Evolutionary conservation across 2,329 filamentous ascomycete species (phyloP).

Genomic region (Trichoderma asperellum): DNA sequence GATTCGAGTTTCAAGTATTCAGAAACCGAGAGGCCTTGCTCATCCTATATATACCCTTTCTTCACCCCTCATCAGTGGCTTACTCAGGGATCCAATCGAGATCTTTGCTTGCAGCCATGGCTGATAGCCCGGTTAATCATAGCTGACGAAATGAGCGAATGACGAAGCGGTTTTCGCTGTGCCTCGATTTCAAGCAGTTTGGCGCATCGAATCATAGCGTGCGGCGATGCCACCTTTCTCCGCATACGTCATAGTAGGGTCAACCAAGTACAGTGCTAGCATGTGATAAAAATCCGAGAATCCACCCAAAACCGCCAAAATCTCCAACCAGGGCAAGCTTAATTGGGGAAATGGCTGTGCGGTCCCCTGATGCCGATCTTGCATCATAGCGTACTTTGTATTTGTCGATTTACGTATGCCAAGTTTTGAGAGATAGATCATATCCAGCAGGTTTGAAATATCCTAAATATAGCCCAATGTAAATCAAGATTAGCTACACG

Average conservation of each 20-base stretch:
- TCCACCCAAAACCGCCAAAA: not conserved
- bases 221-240: conserved; percentile 1
- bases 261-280: not conserved
- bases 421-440: not conserved
- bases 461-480: not conserved
- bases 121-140: not conserved
- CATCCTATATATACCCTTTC: conserved; percentile 2
- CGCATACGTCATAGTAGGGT: conserved; percentile 11
- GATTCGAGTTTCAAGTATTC: not conserved
- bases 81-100: conserved; percentile 1
- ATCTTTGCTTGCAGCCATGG: not conserved
- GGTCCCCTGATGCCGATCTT: conserved; percentile 21
- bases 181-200: not conserved
- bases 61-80: conserved; percentile 2
- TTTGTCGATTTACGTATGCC: not conserved
- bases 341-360: conserved; percentile 10
- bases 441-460: not conserved
- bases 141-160: conserved; percentile 1
- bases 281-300: conserved; percentile 8
- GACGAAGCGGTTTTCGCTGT: not conserved
- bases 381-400: conserved; percentile 16
- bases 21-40: not conserved
- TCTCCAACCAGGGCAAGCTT: conserved; percentile 9
- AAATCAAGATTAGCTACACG: not conserved
- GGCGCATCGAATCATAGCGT: conserved; percentile 2